phyloP scores from a whole-genome alignment of 306 rosid genomes.

The Boehmeria nivea region DNA sequence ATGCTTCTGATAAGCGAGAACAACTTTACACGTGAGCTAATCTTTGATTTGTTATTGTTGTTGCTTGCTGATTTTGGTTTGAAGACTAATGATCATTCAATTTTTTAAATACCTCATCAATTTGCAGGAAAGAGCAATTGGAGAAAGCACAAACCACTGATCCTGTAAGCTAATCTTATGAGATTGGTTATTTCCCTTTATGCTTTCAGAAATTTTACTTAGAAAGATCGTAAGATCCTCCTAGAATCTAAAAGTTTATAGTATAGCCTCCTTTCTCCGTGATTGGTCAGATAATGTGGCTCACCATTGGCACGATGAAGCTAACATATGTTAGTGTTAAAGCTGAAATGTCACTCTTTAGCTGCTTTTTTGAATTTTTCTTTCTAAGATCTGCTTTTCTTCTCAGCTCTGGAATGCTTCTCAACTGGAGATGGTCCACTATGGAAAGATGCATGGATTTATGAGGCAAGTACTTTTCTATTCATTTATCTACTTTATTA shows the following conservation, averaged over 20 bases:
- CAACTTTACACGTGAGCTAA: constrained; percentile 63
- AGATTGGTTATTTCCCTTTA: no score
- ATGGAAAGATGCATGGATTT: constrained; percentile 97
- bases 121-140: constrained; percentile 74
- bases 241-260: no score
- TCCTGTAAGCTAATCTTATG: constrained; percentile 50
- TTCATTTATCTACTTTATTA: not conserved
- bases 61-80: constrained; percentile 5
- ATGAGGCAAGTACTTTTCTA: constrained; percentile 57
- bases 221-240: no score
- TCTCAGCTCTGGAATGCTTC: constrained; percentile 98
- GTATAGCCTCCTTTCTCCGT: no score
- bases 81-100: constrained; percentile 14
- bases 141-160: constrained; percentile 86
- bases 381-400: not conserved
- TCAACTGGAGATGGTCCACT: constrained; percentile 84
- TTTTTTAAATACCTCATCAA: not conserved
- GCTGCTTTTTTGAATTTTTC: constrained; percentile 8
- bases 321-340: no score
- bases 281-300: no score
- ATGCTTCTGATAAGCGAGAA: constrained; percentile 72
- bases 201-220: no score
- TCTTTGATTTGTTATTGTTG: not conserved
- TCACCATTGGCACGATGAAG: no score
- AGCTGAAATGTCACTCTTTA: no score